These are phyloP conservation scores for Kazachstania africana DNA, from an alignment of 805 yeast genomes.

Conservation along the genomic window DNA sequence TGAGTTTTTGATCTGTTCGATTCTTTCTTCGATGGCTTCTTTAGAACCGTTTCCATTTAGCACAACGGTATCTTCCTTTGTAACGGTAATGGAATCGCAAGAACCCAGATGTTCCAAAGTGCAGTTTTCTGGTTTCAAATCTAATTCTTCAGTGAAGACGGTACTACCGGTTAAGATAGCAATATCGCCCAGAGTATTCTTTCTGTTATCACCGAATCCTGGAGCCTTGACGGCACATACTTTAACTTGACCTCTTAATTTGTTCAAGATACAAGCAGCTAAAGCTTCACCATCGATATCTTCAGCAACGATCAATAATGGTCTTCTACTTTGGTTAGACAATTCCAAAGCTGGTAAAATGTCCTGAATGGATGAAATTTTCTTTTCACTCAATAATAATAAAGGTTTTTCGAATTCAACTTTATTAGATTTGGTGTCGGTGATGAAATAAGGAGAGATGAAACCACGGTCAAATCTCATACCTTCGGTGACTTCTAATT, in stretches of 20 bases:
- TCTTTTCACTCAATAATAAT: slow-evolving; percentile 81
- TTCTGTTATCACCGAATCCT: slow-evolving; percentile 98
- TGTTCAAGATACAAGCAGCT: slow-evolving; percentile 94
- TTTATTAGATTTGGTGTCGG: slow-evolving; percentile 85
- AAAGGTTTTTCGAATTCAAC: slow-evolving; percentile 93
- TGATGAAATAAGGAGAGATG: slow-evolving; percentile 93
- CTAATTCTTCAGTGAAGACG: slow-evolving; percentile 75
- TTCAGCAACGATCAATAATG: slow-evolving; percentile 86
- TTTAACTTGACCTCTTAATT: slow-evolving; percentile 95
- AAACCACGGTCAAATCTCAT: slow-evolving; percentile 97
- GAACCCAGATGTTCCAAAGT: slow-evolving; percentile 83
- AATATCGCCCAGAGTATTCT: slow-evolving; percentile 89
- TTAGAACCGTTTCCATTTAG: slow-evolving; percentile 87
- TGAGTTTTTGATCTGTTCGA: slow-evolving; percentile 85
- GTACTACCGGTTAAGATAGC: slow-evolving; percentile 94
- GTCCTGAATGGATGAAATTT: slow-evolving; percentile 80
- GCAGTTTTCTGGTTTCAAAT: slow-evolving; percentile 90
- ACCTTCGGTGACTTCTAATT: slow-evolving; percentile 94
- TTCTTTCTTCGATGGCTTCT: slow-evolving; percentile 69
- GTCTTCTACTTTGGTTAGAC: slow-evolving; percentile 88
- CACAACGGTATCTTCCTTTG: slow-evolving; percentile 91
- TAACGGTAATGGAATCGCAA: slow-evolving; percentile 81
- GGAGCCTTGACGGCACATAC: slow-evolving; percentile 98
- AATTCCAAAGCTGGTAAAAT: slow-evolving; percentile 86
- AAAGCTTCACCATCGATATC: slow-evolving; percentile 97